Evolutionary conservation across 805 yeast genomes (phyloP).

Genomic region (Teunomyces aglyptinius): DNA sequence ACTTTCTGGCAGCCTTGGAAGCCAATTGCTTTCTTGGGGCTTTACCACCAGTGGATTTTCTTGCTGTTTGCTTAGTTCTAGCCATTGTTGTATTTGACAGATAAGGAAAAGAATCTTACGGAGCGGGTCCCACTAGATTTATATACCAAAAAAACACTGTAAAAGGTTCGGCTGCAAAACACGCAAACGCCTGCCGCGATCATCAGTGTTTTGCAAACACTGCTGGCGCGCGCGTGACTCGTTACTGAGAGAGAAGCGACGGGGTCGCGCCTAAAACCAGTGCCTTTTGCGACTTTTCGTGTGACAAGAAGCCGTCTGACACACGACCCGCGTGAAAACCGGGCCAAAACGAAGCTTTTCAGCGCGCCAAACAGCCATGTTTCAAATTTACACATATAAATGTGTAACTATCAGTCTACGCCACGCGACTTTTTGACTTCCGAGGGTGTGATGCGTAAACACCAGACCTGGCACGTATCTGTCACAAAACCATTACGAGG

Average conservation of each 20-base stretch:
- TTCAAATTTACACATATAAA: constrained; percentile 7
- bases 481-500: not conserved
- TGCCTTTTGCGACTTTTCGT: constrained; percentile 3
- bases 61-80: constrained; percentile 91
- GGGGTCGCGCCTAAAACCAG: not conserved
- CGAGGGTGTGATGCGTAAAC: constrained; percentile 2
- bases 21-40: constrained; percentile 94
- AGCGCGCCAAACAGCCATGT: not conserved
- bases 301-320: constrained; percentile 1
- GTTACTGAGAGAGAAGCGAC: not conserved
- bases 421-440: constrained; percentile 26
- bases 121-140: not conserved
- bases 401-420: constrained; percentile 7
- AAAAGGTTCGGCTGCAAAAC: not conserved
- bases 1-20: constrained; percentile 89
- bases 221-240: not conserved
- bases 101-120: not conserved
- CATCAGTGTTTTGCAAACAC: not conserved
- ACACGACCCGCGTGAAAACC: not conserved
- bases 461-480: not conserved
- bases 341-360: not conserved
- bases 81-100: constrained; percentile 53
- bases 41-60: constrained; percentile 94
- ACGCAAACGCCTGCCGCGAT: not conserved
- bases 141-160: not conserved